phyloP scores from a whole-genome alignment of 148 eudicot genomes.

The Polygonum maritimum region DNA sequence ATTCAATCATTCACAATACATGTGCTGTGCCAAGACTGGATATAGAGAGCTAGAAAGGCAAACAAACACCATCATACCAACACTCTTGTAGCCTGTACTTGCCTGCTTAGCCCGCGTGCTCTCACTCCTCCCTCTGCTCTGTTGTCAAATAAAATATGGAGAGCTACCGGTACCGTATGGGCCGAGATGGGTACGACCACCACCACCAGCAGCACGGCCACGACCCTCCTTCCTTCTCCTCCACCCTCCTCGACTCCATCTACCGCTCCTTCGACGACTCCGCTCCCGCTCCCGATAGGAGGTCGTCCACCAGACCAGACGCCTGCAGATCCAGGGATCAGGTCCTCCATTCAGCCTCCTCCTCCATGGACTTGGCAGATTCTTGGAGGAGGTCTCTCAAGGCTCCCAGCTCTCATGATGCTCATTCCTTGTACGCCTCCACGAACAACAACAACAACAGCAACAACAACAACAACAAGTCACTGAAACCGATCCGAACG shows the following conservation, averaged over 20 bases:
- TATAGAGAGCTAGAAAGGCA: neutral
- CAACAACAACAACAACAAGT: neutral
- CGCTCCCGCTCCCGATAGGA: neutral
- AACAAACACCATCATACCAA: constrained; percentile 2
- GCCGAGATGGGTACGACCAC: constrained; percentile 7
- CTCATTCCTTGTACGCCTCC: constrained; percentile 13
- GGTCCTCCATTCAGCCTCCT: constrained; percentile 46
- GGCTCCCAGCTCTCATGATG: constrained; percentile 3
- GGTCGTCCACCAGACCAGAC: constrained; percentile 7
- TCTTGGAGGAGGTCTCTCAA: too few species aligned
- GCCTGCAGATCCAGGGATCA: constrained; percentile 18
- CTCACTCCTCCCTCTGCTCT: neutral
- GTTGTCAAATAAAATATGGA: neutral
- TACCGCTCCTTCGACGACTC: constrained; percentile 73
- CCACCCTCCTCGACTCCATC: constrained; percentile 72
- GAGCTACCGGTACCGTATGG: neutral
- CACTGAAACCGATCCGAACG: constrained; percentile 41
- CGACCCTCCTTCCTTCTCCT: constrained; percentile 57
- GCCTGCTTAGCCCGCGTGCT: neutral
- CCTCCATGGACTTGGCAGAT: constrained; percentile 30
- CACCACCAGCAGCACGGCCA: neutral
- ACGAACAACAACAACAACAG: neutral
- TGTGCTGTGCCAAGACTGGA: neutral
- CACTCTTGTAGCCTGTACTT: neutral
- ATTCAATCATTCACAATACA: neutral